Evolutionary conservation across 331 rosid species (phyloP).

Genomic region (Acacia concinna): DNA sequence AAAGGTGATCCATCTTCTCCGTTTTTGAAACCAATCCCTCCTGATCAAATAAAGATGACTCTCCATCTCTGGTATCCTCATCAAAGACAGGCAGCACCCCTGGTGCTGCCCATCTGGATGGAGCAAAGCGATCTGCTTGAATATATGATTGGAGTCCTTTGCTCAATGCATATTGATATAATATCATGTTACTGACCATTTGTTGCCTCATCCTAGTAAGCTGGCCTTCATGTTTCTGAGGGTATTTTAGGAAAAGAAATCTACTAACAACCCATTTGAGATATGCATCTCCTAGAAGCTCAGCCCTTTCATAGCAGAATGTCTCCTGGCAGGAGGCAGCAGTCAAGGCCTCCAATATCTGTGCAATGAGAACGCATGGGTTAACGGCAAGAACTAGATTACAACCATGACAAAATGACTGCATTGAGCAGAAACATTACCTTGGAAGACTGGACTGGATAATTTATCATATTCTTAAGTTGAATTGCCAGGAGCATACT

Average conservation of each 20-base stretch:
- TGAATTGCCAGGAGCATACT: slow-evolving; percentile 95
- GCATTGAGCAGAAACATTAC: slow-evolving; percentile 44
- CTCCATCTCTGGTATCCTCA: slow-evolving; percentile 87
- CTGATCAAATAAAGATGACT: slow-evolving; percentile 76
- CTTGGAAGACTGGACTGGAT: slow-evolving; percentile 75
- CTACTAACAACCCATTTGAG: slow-evolving; percentile 97
- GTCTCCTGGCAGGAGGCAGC: slow-evolving; percentile 99
- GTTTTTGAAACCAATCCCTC: slow-evolving; percentile 46
- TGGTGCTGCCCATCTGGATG: slow-evolving; percentile 98
- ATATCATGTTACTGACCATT: slow-evolving; percentile 96
- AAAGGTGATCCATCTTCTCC: slow-evolving; percentile 36
- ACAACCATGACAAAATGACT: slow-evolving; percentile 26
- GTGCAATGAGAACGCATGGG: slow-evolving; percentile 34
- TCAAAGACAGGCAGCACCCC: slow-evolving; percentile 96
- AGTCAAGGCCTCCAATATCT: slow-evolving; percentile 99
- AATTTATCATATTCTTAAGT: slow-evolving; percentile 68
- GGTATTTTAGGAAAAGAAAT: slow-evolving; percentile 90
- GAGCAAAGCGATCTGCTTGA: slow-evolving; percentile 98
- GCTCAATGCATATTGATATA: slow-evolving; percentile 80
- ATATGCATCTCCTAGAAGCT: slow-evolving; percentile 98
- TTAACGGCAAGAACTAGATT: slow-evolving; percentile 28
- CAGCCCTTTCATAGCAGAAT: slow-evolving; percentile 98
- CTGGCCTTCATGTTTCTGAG: slow-evolving; percentile 99
- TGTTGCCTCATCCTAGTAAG: slow-evolving; percentile 99
- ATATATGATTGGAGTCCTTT: slow-evolving; percentile 93